Evolutionary conservation across 257 asterid genomes (phyloP), one percentile per base, ranked within the genome.

Genomic region (Rhazya stricta): DNA sequence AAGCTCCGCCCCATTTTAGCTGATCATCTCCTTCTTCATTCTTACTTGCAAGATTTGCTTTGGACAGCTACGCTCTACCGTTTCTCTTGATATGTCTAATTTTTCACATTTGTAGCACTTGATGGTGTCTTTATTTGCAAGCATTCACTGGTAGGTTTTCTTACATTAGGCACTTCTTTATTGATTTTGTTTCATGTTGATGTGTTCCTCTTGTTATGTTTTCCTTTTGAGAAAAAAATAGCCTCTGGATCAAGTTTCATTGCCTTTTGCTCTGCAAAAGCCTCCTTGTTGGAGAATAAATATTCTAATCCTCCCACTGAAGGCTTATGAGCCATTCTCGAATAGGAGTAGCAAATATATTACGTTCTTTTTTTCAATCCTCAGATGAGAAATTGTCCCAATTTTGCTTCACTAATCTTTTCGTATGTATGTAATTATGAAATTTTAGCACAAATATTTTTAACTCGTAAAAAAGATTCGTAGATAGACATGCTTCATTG

Each of bases 51-150:
- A 46, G 10, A 12, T 46, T 46, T 7, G 16, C 51, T 46, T 46
- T 50, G 57, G 72, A 79, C 1, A 83, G 19, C 60, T 70, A 77
- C 32, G 67, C 79, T 1, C 76, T 5, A 54, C 50, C 77, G 36
- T 77, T 39, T 67, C 16, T 74, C 53, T 78, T 80, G 37, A 80
- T 57, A 21, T 83, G 71, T 48, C 80, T 78, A 18, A 60, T 29
- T 60, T 60, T 60, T 13, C 67, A 60, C 29, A 65, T 34, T 3
- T 65, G 29, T 65, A 32, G 9, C 63, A 65, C 70, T 18, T 65
- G 48, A 65, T 5, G 34, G 70, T 2, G 5, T 37, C 16, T 2
- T 16, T 12, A 6, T 63, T 63, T 63, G 25, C 29, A 19, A 63
- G 25, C 45, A n/a, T 34, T 23, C 69, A 63, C 10, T 41, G 3